Percentiles rank a stretch among this genome's conserved stretches.
These are phyloP conservation scores for Chlamydomonas eustigma DNA, from an alignment of 139 green algal species.

Conservation along the genomic window DNA sequence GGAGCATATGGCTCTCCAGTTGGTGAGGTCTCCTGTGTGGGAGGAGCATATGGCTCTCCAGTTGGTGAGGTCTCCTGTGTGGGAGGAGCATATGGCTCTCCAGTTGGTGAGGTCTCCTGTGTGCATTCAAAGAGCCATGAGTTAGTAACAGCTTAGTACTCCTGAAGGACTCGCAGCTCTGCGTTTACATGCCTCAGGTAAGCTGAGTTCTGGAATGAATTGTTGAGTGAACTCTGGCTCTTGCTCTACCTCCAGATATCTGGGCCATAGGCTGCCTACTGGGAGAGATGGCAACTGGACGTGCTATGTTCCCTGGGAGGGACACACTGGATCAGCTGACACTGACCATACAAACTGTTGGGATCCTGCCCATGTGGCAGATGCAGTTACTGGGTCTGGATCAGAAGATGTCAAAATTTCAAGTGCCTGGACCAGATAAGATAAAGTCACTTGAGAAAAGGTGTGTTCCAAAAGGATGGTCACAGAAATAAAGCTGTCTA, in stretches of 20 bases:
- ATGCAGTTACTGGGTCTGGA: neutral
- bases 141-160: neutral
- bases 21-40: neutral
- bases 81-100: neutral
- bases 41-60: neutral
- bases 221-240: no score
- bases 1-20: neutral
- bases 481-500: neutral
- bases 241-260: neutral
- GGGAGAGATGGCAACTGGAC: constrained; percentile 63
- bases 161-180: no score
- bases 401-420: neutral
- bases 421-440: neutral
- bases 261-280: constrained; percentile 58
- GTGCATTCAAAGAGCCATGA: neutral
- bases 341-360: constrained; percentile 30
- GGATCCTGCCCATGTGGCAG: constrained; percentile 25
- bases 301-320: constrained; percentile 69
- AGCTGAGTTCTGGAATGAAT: neutral
- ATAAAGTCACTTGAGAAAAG: neutral
- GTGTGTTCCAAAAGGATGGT: neutral
- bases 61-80: neutral
- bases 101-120: neutral
- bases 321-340: constrained; percentile 31
- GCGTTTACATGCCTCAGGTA: neutral